Conservation (phyloP, 371 early-diverging fungal genomes). For the Dipsacomyces acuminosporus region DNA sequence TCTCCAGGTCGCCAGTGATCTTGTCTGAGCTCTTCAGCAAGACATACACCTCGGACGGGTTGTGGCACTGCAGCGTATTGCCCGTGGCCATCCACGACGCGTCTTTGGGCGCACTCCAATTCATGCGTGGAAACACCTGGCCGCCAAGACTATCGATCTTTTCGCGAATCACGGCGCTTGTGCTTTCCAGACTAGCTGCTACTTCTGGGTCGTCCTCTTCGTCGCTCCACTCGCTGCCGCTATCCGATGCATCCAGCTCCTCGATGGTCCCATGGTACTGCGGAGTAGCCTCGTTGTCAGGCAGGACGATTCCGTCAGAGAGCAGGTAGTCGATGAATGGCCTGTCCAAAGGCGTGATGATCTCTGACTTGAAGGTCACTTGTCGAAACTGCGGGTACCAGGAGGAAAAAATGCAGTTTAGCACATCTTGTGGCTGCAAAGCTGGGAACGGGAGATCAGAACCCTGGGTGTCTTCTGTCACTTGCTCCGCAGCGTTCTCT, state of each 20-base stretch:
- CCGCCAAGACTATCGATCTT: slow-evolving; percentile 72
- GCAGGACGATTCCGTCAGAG: slow-evolving; percentile 79
- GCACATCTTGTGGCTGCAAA: slow-evolving; percentile 53
- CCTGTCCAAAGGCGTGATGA: slow-evolving; percentile 61
- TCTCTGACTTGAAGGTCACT: slow-evolving; percentile 62
- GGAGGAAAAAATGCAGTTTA: slow-evolving; percentile 64
- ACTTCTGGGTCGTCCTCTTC: slow-evolving; percentile 49
- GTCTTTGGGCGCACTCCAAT: slow-evolving; percentile 93
- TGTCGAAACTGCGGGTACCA: slow-evolving; percentile 70
- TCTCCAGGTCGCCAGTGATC: slow-evolving; percentile 74
- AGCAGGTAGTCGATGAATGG: slow-evolving; percentile 77
- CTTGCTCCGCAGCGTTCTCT: neutral
- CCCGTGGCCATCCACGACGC: slow-evolving; percentile 85
- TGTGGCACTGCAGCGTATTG: slow-evolving; percentile 71
- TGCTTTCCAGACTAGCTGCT: slow-evolving; percentile 51
- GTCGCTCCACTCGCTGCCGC: slow-evolving; percentile 47
- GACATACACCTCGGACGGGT: slow-evolving; percentile 72
- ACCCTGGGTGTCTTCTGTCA: neutral
- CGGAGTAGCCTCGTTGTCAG: slow-evolving; percentile 51
- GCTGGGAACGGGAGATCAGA: slow-evolving; percentile 35
- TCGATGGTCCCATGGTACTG: slow-evolving; percentile 28
- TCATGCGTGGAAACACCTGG: slow-evolving; percentile 84
- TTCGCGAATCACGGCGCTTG: slow-evolving; percentile 58
- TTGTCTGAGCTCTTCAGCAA: slow-evolving; percentile 89
- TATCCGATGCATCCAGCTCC: slow-evolving; percentile 50